Base-by-base conservation (phyloP, 352 stramenopile genomes). In the Phytophthora cactorum region DNA sequence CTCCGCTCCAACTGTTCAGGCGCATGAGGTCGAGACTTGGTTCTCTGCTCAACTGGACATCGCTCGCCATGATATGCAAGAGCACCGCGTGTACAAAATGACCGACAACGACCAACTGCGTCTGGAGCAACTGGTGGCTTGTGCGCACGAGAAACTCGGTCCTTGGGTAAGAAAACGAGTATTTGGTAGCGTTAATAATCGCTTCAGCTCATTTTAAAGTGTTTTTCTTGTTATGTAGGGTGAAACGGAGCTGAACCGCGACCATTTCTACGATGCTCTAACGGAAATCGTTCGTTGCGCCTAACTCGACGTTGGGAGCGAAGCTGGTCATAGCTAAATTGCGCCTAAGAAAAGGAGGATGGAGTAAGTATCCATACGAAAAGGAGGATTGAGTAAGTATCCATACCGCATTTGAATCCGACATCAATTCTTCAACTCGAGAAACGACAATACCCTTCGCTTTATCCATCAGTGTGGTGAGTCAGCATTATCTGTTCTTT, bases 11-110 rank as follows among this genome's bases (percentile, higher is more conserved):
- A 68, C 61, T 0, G 60, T 75, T 5, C 29, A 55, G 0, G 54
- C 68, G 1, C 32, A 51, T 25, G 45, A 74, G 8, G 38, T 84
- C 9, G 36, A 68, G 28, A 45, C 32, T 14, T 85, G 79, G 79
- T 77, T 87, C 50, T 39, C 38, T 5, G 22, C 49, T 4, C 68
- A 75, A n/a, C 31, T 82, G 1, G 41, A 59, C 14, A 66, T 54
- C 5, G 76, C 76, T 2, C 43, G 45, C 6, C 29, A 56, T 3
- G 75, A 84, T 34, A 34, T 75, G 34, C 45, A 67, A 31, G 27
- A 64, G 36, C 41, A 52, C 15, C 53, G 53, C 6, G 59, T 76
- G 28, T 52, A 66, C 36, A 49, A 66, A 3, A 9, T 76, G 17
- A 63, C 59, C 14, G 28, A 59, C 0, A 56, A 62, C 8, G 51